Percentiles rank a stretch among this genome's conserved stretches.
Conservation (phyloP, 164 flowering plant species). For the Nymphaea thermarum region DNA sequence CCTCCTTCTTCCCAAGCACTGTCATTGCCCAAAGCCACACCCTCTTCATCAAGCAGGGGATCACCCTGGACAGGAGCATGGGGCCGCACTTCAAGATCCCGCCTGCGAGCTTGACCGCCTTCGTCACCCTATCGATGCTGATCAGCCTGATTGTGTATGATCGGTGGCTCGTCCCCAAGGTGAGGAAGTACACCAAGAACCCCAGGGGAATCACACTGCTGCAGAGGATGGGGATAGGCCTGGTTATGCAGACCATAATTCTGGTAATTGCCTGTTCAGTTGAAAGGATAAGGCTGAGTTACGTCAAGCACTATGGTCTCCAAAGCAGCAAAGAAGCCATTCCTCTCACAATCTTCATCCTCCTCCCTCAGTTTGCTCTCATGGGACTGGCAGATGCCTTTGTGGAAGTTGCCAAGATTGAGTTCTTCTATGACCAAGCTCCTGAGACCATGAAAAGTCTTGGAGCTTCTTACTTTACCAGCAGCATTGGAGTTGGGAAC, state of each 20-base stretch:
- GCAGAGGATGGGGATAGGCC: slow-evolving; percentile 55
- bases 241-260: slow-evolving; percentile 32
- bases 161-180: slow-evolving; percentile 27
- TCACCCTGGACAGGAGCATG: slow-evolving; percentile 32
- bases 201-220: slow-evolving; percentile 61
- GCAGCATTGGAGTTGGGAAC: slow-evolving; percentile 37
- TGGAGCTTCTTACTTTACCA: slow-evolving; percentile 47
- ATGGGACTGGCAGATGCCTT: slow-evolving; percentile 46
- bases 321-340: slow-evolving; percentile 12
- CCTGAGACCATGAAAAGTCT: slow-evolving; percentile 59
- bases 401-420: slow-evolving; percentile 45
- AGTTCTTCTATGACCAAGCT: slow-evolving; percentile 65
- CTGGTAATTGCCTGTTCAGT: slow-evolving; percentile 30
- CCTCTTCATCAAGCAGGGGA: slow-evolving; percentile 52
- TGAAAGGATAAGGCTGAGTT: slow-evolving; percentile 35
- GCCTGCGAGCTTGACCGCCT: slow-evolving; percentile 42
- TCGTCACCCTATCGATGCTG: slow-evolving; percentile 43
- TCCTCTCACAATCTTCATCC: slow-evolving; percentile 37
- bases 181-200: slow-evolving; percentile 32
- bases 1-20: slow-evolving; percentile 34
- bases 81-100: slow-evolving; percentile 51
- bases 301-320: slow-evolving; percentile 22
- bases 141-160: slow-evolving; percentile 40
- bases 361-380: slow-evolving; percentile 46
- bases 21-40: slow-evolving; percentile 30